Evolutionary conservation across 2,329 filamentous ascomycete genomes (phyloP).

Genomic region (Colletotrichum chrysophilum): DNA sequence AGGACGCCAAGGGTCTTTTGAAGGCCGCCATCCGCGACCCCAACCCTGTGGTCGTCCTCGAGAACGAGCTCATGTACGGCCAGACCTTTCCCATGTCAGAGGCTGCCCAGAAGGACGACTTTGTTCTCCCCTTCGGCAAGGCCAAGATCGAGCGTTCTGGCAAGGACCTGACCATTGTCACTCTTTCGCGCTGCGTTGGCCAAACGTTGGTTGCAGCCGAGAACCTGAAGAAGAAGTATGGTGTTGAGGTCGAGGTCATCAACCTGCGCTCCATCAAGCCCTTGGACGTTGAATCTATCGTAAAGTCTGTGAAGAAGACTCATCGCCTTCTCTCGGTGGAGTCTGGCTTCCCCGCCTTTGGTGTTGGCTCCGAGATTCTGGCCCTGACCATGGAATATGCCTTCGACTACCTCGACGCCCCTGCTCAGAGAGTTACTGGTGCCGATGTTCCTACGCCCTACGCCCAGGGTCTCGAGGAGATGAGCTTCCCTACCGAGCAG

Average conservation of each 20-base stretch:
- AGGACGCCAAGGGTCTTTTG: conserved; percentile 97
- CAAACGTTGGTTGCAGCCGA: conserved; percentile 89
- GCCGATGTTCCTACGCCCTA: conserved; percentile 98
- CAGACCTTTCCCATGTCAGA: conserved; percentile 97
- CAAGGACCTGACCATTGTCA: conserved; percentile 95
- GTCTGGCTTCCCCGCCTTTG: conserved; percentile 95
- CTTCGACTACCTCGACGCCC: conserved; percentile 96
- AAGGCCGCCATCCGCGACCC: conserved; percentile 98
- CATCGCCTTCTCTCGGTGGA: conserved; percentile 89
- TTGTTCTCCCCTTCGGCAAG: conserved; percentile 97
- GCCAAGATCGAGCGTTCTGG: conserved; percentile 97
- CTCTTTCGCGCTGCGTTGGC: conserved; percentile 93
- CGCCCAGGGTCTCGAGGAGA: conserved; percentile 88
- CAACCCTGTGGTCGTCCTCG: conserved; percentile 91
- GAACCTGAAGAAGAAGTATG: conserved; percentile 93
- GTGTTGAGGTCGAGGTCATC: conserved; percentile 94
- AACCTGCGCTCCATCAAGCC: conserved; percentile 98
- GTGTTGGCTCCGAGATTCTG: conserved; percentile 90
- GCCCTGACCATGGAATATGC: conserved; percentile 96
- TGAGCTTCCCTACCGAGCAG: conserved; percentile 91
- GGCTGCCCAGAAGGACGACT: conserved; percentile 93
- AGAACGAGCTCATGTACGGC: conserved; percentile 93
- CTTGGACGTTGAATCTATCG: conserved; percentile 90
- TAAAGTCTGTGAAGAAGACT: conserved; percentile 99
- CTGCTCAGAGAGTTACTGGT: conserved; percentile 91